Base-by-base conservation (phyloP, 345 rosid species). In the Luvunga scandens region DNA sequence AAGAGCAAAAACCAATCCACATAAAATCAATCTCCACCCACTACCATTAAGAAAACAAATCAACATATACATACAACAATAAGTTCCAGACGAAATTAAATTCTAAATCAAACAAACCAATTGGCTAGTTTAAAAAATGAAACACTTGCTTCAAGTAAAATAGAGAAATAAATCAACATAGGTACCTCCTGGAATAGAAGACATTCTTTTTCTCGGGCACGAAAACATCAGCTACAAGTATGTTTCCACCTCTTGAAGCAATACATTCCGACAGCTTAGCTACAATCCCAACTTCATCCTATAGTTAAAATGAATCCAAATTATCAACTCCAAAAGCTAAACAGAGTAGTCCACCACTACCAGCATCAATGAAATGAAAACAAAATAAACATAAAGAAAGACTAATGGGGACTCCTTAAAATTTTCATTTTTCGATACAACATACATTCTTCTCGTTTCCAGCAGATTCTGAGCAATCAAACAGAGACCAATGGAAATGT, bases 231-330 rank as follows among this genome's bases (percentile, higher is more conserved):
- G 94, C 94, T 12, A 82, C 90, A 71, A 92, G 97, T 85, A 96
- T 96, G 87, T 94, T 96, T 42, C 97, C 99, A 1, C 99, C 94
- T 30, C 90, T 90, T 30, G 97, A 89, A 80, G 99, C 97, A 83
- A 94, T 96, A 62, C 98, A 94, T 31, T 96, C 98, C 4, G 94
- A 96, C 31, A 96, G 80, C 77, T 90, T 94, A 0, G 99, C 99
- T 22, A 95, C 95, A 75, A 96, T 96, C 57, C 98, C 98, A 70
- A 92, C 94, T 34, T 48, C 85, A 86, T 96, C 98, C 97, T 94
- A 86, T 10, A 68, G 64, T 73, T 77, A 76, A 65, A 73, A 72
- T 24, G 30, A 66, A 39, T 22, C 59, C 72, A 56, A 16, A 36
- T 16, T 53, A 53, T 67, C 62, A 70, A 38, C 59, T 64, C 38